Base-by-base conservation (phyloP, 2,329 filamentous ascomycete genomes). In the Thermoascus crustaceus region DNA sequence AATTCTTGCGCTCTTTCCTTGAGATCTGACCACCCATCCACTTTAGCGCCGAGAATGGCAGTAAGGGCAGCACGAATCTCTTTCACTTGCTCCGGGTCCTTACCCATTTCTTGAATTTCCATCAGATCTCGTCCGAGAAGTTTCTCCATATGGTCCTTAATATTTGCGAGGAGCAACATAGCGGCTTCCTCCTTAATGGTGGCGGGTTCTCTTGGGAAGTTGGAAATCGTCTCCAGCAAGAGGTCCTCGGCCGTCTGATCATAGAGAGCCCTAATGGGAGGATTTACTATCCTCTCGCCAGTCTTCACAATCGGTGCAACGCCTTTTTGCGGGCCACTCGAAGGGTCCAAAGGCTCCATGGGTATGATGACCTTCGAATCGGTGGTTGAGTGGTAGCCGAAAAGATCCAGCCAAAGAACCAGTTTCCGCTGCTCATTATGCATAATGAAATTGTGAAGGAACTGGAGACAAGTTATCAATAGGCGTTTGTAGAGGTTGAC, bases 401-500 rank as follows among this genome's bases (percentile, higher is more conserved):
- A 81, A 2, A 81, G 62, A 52, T 77, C 73, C 23, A 80, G 58
- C 76, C 76, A 81, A 2, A 81, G 65, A 47, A 78, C 74, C 46
- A 80, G 65, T 49, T 81, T 80, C 24, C 75, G 64, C 40, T 76
- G 69, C 55, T 81, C 76, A 45, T 81, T 81, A 41, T 76, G 71
- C 50, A 76, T 76, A 30, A 78, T 75, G 32, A 80, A 69, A 44
- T 80, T 80, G 57, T 80, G 78, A 37, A 80, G 57, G 44, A 78
- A 79, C 50, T 80, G 77, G n/a, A 81, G 63, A 42, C 73, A 75
- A 2, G 75, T 78, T 37, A 80, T 79, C 47, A 80, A 63, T 11
- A 80, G 61, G 47, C 76, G 75, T 58, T 81, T 80, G 58, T 78
- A 80, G 3, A 75, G 69, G 49, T 76, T 78, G 42, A 80, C 74